Percentiles rank a stretch among this genome's conserved stretches.
phyloP scores from a whole-genome alignment of 257 asterid genomes.

The Henckelia pumila region DNA sequence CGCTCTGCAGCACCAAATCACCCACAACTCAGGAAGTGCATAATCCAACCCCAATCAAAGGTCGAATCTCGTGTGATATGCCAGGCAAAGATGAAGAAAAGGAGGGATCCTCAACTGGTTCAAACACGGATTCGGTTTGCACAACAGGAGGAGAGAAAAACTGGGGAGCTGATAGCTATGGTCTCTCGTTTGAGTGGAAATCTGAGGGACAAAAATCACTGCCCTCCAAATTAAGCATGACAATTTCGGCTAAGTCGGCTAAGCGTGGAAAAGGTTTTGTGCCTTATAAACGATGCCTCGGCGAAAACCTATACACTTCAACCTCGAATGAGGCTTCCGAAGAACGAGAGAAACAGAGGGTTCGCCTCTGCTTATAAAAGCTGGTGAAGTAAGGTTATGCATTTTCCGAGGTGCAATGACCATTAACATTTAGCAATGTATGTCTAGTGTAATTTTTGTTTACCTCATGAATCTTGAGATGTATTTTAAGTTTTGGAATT shows the following conservation, averaged over 20 bases:
- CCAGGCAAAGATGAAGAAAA: slow-evolving; percentile 32
- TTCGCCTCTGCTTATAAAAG: slow-evolving; percentile 51
- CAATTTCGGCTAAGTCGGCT: slow-evolving; percentile 33
- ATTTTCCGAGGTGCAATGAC: slow-evolving; percentile 1
- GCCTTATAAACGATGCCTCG: slow-evolving; percentile 76
- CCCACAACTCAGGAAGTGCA: slow-evolving; percentile 37
- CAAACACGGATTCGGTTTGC: slow-evolving; percentile 38
- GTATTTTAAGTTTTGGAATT: slow-evolving; percentile 18
- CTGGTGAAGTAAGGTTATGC: not conserved
- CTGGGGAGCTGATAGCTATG: slow-evolving; percentile 28
- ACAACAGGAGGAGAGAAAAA: slow-evolving; percentile 25
- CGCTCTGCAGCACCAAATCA: slow-evolving; percentile 29
- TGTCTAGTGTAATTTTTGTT: slow-evolving; percentile 5
- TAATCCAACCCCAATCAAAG: slow-evolving; percentile 57
- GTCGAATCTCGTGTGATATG: slow-evolving; percentile 20
- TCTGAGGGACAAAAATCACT: slow-evolving; percentile 23
- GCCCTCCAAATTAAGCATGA: slow-evolving; percentile 34
- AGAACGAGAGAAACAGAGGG: slow-evolving; percentile 60
- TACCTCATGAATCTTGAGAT: slow-evolving; percentile 18
- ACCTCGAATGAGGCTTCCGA: slow-evolving; percentile 33
- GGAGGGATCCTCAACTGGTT: slow-evolving; percentile 51
- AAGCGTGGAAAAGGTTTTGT: slow-evolving; percentile 59
- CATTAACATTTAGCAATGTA: slow-evolving; percentile 21
- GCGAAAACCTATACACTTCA: slow-evolving; percentile 34
- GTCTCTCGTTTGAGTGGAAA: slow-evolving; percentile 10